phyloP scores from a whole-genome alignment of 1,284 basidiomycete genomes.

The Ceratorhiza oryzae-sativae region DNA sequence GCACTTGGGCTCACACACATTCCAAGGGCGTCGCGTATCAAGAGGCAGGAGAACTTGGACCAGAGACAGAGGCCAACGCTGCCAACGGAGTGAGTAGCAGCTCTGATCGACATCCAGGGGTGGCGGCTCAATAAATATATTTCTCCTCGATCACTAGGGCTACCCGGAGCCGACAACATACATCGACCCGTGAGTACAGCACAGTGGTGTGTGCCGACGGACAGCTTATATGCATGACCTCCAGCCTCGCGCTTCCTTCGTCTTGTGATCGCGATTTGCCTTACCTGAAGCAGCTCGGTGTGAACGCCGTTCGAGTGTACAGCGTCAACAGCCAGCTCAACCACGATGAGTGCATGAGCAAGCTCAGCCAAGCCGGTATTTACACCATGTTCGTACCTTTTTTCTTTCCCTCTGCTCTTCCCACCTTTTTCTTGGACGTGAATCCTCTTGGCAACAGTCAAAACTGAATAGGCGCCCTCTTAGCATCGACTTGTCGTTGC shows the following conservation, averaged over 20 bases:
- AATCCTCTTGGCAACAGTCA: constrained; percentile 1
- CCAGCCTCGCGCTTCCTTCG: constrained; percentile 63
- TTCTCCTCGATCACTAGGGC: background rate
- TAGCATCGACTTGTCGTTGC: constrained; percentile 84
- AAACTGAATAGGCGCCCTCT: background rate
- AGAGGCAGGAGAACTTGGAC: constrained; percentile 68
- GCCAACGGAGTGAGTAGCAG: constrained; percentile 70
- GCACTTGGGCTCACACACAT: background rate
- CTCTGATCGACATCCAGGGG: background rate
- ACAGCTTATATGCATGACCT: constrained; percentile 60
- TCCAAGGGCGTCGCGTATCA: constrained; percentile 83
- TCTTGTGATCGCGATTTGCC: constrained; percentile 83
- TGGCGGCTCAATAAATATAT: background rate
- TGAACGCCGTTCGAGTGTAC: constrained; percentile 79
- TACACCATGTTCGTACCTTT: constrained; percentile 76
- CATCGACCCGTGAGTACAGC: constrained; percentile 25
- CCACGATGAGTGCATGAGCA: constrained; percentile 86
- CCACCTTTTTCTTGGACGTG: background rate
- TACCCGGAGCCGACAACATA: constrained; percentile 53
- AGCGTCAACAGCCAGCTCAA: constrained; percentile 82
- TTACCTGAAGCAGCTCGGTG: constrained; percentile 64
- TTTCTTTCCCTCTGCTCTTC: background rate
- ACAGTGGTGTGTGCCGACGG: too few species aligned
- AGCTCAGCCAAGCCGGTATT: constrained; percentile 79
- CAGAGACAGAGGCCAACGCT: constrained; percentile 58